Evolutionary conservation across 257 asterid species (phyloP), one percentile per base, ranked within the genome.

Genomic region (Forsythia suspensa): DNA sequence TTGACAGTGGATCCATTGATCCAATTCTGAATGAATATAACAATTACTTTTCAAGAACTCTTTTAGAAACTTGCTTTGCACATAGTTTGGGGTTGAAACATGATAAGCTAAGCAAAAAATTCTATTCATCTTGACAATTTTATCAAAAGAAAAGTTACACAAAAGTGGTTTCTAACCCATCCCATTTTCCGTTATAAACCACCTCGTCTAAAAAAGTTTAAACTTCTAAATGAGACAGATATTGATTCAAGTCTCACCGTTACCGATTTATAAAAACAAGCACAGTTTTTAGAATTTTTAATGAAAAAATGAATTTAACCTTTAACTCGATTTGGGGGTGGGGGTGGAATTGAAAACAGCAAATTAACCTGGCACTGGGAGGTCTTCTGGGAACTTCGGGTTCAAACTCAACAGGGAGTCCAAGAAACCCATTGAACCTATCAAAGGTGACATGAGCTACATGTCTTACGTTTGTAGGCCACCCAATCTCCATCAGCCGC

Each of bases 401-500:
- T 51, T 90, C 92, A 84, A 90, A 88, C 85, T 90, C 94, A 73
- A 84, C 89, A 43, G 94, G 94, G 0, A 90, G 82, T 2, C 94
- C 94, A 73, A 88, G 88, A 79, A 90, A 90, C 0, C 94, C 94
- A 81, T 88, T 69, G 37, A 90, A 90, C 80, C 92, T 83, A 77
- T 90, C 94, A 83, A 88, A 90, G n/a, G 94, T 90, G 13, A 90
- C 94, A 85, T 90, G 92, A 41, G 92, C 91, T 75, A 90, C 87
- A 76, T 90, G 94, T 43, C 89, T 79, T 0, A 88, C 89, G 82
- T 89, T 79, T 2, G 90, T 80, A 29, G 94, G 94, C 82, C 88
- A 85, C n/a, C 94, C 89, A 84, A 89, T 89, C 80, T 89, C 94
- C 94, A 89, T 87, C 16, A 79, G n/a, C 24, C 40, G 39, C 70